Conservation (phyloP, 768 basidiomycete species). For the Xerocomellus intermedius region DNA sequence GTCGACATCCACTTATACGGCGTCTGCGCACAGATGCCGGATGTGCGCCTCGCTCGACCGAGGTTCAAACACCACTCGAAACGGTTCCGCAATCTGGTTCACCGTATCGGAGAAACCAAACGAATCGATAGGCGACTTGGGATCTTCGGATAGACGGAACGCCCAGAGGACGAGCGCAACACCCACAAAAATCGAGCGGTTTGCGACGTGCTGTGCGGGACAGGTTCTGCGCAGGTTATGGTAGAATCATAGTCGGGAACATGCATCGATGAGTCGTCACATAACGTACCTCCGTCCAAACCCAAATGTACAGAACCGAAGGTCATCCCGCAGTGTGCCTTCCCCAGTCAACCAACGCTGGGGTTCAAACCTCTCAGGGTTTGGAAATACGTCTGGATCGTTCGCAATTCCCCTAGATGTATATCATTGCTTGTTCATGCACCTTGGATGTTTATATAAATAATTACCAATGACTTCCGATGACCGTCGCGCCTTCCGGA, state of each 20-base stretch:
- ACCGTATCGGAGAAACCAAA: neutral
- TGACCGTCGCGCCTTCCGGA: conserved; percentile 4
- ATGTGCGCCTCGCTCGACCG: neutral
- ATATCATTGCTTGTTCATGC: neutral
- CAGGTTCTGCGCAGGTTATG: neutral
- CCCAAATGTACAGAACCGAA: conserved; percentile 6
- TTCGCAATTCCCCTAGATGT: conserved; percentile 5
- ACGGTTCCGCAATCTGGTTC: neutral
- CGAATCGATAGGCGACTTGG: neutral
- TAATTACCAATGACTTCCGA: conserved; percentile 2
- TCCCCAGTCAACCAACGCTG: conserved; percentile 3
- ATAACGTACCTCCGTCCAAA: conserved; percentile 7
- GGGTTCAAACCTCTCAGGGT: conserved; percentile 2
- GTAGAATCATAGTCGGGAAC: neutral
- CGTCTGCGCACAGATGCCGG: neutral
- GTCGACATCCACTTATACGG: too few species aligned
- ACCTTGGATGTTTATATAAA: neutral
- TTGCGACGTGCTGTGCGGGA: conserved; percentile 1
- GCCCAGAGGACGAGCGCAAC: neutral
- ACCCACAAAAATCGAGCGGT: conserved; percentile 1
- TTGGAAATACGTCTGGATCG: conserved; percentile 3
- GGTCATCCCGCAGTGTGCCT: neutral
- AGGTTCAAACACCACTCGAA: neutral
- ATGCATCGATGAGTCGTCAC: too few species aligned
- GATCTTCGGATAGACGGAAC: conserved; percentile 6